Conservation (phyloP, 225 moss, liverwort and hornwort species). For the Asterella californica region DNA sequence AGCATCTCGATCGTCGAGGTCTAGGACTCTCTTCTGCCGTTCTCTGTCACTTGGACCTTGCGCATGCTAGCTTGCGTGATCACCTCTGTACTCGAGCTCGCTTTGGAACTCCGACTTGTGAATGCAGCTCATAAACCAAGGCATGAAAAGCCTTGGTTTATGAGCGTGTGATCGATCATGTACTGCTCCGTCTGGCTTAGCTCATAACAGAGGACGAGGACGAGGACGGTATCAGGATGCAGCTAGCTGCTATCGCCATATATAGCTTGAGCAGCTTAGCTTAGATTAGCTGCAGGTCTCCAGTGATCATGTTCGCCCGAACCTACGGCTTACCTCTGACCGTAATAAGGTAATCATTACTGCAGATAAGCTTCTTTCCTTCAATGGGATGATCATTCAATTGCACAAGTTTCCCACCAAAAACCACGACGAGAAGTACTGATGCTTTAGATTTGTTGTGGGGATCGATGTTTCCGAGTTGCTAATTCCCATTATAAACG, state of each 20-base stretch:
- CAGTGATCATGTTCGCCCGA: slow-evolving; percentile 2
- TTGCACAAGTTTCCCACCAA: neutral
- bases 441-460: neutral
- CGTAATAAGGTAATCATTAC: neutral
- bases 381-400: neutral
- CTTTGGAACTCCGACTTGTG: neutral
- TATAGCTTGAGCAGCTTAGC: neutral
- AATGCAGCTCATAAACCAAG: neutral
- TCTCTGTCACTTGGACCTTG: too few relatives aligned
- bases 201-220: neutral
- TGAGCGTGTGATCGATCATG: neutral
- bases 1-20: too few relatives aligned
- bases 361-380: neutral
- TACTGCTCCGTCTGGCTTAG: neutral
- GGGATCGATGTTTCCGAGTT: neutral
- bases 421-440: neutral
- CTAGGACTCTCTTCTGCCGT: too few relatives aligned
- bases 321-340: slow-evolving; percentile 2
- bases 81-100: too few relatives aligned
- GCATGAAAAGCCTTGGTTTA: too few relatives aligned
- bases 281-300: neutral
- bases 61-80: too few relatives aligned
- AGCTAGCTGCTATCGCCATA: neutral
- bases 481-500: neutral
- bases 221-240: neutral